Evolutionary conservation across 1,284 basidiomycete species (phyloP), one percentile per base, ranked within the genome.

Genomic region (Irpex sp.): DNA sequence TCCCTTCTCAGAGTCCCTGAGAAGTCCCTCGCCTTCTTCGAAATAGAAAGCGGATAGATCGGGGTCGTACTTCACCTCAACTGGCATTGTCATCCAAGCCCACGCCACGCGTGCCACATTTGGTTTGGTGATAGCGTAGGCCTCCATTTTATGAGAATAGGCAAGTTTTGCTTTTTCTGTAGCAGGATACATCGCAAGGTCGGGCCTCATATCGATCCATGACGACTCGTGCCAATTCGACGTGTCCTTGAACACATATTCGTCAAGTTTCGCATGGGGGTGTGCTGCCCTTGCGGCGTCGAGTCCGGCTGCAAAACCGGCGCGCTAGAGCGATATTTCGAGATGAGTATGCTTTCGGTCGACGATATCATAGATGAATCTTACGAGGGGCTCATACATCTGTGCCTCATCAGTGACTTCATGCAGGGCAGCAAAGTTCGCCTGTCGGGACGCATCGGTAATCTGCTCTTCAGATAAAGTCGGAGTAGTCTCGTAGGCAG

Each of bases 21-120:
- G 55, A n/a, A 60, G 47, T 17, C 4, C 13, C 7, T 26, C 1
- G 21, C 36, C 17, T 5, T 5, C 13, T 1, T 44, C 48, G 60
- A 57, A 62, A 17, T 21, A 13, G 34, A 62, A 62, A 3, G 38
- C 60, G 31, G 60, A 9, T 44, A 13, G 13, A n/a, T n/a, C 47
- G 5, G 9, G 34, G 3, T 48, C 31, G 13, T 48, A n/a, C 55
- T 62, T 62, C 7, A 57, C 55, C 31, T 62, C 60, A 34, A 62
- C 7, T 7, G 40, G 13, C 15, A 38, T 55, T 0, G 8, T 19
- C 60, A 61, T 47, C 19, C 19, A 48, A 2, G 58, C 47, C 58
- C 58, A 59, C 17, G 44, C 17, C 37, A 44, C 47, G 8, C 57
- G 57, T 47, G 40, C 40, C 40, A 4, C n/a, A n/a, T 47, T 11